Evolutionary conservation across 2,329 filamentous ascomycete genomes (phyloP).

Genomic region (Ophiostoma sp.): DNA sequence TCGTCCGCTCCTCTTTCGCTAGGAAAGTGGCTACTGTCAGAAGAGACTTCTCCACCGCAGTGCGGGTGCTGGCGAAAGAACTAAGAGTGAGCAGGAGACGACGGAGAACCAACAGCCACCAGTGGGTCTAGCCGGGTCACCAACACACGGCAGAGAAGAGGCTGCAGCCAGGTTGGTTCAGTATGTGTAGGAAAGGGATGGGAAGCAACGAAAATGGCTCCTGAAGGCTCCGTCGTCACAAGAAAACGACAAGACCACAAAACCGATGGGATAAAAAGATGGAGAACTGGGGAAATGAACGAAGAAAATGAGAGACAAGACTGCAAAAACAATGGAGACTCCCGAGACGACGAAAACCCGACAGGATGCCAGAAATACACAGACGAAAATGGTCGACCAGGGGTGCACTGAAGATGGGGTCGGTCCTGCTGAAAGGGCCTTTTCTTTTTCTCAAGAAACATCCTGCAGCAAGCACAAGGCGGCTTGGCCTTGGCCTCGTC

Average conservation of each 20-base stretch:
- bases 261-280: not conserved
- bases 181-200: not conserved
- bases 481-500: not conserved
- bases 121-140: not conserved
- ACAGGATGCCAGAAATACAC: not conserved
- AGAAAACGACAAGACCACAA: not conserved
- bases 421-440: not conserved
- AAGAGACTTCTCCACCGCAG: not conserved
- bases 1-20: not conserved
- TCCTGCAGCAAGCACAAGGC: not conserved
- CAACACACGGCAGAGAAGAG: not conserved
- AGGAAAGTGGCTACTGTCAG: not conserved
- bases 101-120: not conserved
- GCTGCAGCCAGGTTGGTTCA: not conserved
- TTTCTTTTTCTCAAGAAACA: not conserved
- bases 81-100: not conserved
- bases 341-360: not conserved
- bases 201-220: not conserved
- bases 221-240: not conserved
- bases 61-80: not conserved
- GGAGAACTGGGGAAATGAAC: not conserved
- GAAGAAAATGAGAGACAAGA: not conserved
- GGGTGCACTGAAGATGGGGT: conserved; percentile 6
- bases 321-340: not conserved
- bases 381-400: not conserved